phyloP scores from a whole-genome alignment of 2,329 filamentous ascomycete species.

The Hypoxylon sp. region DNA sequence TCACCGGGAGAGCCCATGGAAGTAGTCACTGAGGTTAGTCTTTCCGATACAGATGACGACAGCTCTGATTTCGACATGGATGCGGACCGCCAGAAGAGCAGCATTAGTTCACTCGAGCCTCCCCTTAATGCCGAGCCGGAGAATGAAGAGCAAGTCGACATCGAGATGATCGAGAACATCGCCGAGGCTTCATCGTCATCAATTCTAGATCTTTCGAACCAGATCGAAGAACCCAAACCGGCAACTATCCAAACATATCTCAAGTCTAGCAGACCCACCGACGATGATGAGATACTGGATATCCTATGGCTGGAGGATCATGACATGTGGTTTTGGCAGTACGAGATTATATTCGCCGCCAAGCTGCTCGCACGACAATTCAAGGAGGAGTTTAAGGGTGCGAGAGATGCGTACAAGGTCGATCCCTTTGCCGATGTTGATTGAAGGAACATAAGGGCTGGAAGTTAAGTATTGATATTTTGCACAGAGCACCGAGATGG shows the following conservation, averaged over 20 bases:
- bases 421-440: slow-evolving; percentile 27
- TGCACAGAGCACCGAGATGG: neutral
- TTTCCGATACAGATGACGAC: neutral
- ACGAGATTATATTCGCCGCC: slow-evolving; percentile 28
- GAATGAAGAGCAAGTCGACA: neutral
- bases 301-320: slow-evolving; percentile 15
- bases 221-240: neutral
- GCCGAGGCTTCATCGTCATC: neutral
- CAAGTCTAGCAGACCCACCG: neutral
- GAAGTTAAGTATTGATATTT: neutral
- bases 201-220: neutral
- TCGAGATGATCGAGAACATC: neutral
- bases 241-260: neutral
- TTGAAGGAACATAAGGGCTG: neutral
- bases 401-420: slow-evolving; percentile 22
- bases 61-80: slow-evolving; percentile 13
- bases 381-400: slow-evolving; percentile 22
- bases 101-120: neutral
- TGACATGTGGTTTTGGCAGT: slow-evolving; percentile 37
- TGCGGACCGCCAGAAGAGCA: neutral
- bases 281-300: slow-evolving; percentile 18
- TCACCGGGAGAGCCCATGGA: neutral
- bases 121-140: neutral
- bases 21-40: neutral
- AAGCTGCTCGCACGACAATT: slow-evolving; percentile 1